Evolutionary conservation across 2,329 filamentous ascomycete genomes (phyloP).

Genomic region (Truncatella angustata): DNA sequence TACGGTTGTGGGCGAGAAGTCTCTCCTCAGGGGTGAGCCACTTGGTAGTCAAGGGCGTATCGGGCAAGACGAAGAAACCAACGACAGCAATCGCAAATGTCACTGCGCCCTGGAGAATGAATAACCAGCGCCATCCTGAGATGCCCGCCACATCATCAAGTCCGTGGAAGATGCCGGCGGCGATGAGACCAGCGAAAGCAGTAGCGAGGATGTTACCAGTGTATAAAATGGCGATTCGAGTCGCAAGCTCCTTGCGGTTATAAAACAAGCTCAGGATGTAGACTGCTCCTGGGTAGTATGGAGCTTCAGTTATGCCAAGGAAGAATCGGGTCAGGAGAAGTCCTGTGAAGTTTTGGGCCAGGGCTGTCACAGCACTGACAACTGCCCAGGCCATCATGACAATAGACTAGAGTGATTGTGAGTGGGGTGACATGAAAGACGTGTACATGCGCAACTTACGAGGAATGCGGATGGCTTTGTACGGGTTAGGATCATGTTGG

Average conservation of each 20-base stretch:
- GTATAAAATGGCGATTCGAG: conserved; percentile 39
- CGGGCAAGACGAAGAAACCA: too few species aligned
- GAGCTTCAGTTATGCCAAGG: conserved; percentile 42
- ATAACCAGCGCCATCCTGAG: too few species aligned
- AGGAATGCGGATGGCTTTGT: background rate
- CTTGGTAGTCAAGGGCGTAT: too few species aligned
- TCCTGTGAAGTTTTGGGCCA: conserved; percentile 1
- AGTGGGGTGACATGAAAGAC: background rate
- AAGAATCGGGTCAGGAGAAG: conserved; percentile 22
- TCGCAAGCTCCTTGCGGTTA: conserved; percentile 41
- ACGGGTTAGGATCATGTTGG: background rate
- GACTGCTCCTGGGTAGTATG: conserved; percentile 47
- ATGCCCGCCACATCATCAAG: too few species aligned
- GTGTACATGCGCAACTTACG: background rate
- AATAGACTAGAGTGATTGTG: background rate
- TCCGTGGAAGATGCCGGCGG: conserved; percentile 38
- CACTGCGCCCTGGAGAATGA: too few species aligned
- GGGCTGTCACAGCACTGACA: background rate
- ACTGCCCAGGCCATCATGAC: background rate
- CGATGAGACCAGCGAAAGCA: conserved; percentile 38
- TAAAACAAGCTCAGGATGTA: conserved; percentile 51
- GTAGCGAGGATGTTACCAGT: conserved; percentile 35
- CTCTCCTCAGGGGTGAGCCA: too few species aligned
- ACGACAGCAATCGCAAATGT: too few species aligned
- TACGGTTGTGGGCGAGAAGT: too few species aligned